Percentiles rank a stretch among this genome's conserved stretches.
These are phyloP conservation scores for Phoma sp. DNA, from an alignment of 2,329 filamentous ascomycete genomes.

Conservation along the genomic window DNA sequence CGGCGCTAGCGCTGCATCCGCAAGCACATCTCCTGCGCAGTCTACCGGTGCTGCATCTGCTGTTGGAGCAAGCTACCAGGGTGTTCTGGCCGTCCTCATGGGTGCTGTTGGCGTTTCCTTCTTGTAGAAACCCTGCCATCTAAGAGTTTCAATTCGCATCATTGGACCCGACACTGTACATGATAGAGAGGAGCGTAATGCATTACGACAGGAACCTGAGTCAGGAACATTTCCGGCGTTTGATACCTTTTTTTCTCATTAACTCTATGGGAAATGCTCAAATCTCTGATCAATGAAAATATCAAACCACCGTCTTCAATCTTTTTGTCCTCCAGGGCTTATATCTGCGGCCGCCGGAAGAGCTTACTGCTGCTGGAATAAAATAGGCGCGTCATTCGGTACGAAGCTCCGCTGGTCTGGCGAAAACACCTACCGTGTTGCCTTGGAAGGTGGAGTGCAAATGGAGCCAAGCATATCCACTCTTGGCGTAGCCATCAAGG, in stretches of 20 bases:
- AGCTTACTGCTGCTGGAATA: no score
- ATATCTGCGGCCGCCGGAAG: no score
- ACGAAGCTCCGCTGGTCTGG: no score
- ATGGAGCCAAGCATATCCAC: constrained; percentile 6
- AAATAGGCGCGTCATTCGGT: no score
- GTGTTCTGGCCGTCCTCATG: constrained; percentile 7
- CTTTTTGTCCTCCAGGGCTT: no score
- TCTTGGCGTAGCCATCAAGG: constrained; percentile 13
- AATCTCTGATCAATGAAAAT: no score
- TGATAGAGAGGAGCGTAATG: not conserved
- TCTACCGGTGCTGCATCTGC: constrained; percentile 13
- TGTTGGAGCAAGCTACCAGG: not conserved
- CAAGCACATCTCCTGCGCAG: constrained; percentile 16
- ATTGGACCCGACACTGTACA: not conserved
- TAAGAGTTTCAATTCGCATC: not conserved
- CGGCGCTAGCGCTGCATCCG: constrained; percentile 1
- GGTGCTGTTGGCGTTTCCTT: constrained; percentile 20
- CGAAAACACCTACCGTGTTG: not conserved
- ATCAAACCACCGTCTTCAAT: no score
- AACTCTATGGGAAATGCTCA: not conserved
- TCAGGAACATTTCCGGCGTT: not conserved
- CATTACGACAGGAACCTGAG: not conserved
- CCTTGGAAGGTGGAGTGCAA: not conserved
- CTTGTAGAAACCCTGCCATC: constrained; percentile 4
- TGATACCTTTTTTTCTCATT: not conserved